Percentiles rank a stretch among this genome's conserved stretches.
Evolutionary conservation across 768 basidiomycete genomes (phyloP).

Genomic region (Mycena pura): DNA sequence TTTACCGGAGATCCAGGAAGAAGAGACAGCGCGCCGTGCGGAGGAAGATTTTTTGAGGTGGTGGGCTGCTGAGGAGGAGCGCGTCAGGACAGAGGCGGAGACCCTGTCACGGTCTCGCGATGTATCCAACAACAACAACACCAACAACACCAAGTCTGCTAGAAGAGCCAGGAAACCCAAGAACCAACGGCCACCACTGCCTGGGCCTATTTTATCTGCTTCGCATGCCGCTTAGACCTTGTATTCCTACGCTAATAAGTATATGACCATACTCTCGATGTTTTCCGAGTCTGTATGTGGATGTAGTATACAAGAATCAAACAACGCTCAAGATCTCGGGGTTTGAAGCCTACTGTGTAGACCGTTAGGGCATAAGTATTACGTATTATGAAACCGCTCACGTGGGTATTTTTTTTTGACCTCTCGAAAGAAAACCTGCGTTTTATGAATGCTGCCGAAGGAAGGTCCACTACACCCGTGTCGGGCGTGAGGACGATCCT

Average conservation of each 20-base stretch:
- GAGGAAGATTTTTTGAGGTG: constrained; percentile 87
- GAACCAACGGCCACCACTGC: constrained; percentile 7
- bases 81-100: constrained; percentile 60
- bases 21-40: constrained; percentile 69
- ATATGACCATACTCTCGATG: not conserved
- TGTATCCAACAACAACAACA: too few relatives aligned
- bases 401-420: too few relatives aligned
- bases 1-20: constrained; percentile 84
- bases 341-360: too few relatives aligned
- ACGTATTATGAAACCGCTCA: too few relatives aligned
- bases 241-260: too few relatives aligned
- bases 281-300: too few relatives aligned
- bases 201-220: constrained; percentile 21
- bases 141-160: too few relatives aligned
- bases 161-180: constrained; percentile 18
- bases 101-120: constrained; percentile 21
- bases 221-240: constrained; percentile 16
- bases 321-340: too few relatives aligned
- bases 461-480: constrained; percentile 13
- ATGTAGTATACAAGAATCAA: too few relatives aligned
- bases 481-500: constrained; percentile 71
- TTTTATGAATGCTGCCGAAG: constrained; percentile 19
- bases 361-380: too few relatives aligned
- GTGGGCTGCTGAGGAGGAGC: constrained; percentile 87
- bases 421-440: too few relatives aligned